Conservation (phyloP, 495 filamentous ascomycete species). For the Lentithecium fluviatile region DNA sequence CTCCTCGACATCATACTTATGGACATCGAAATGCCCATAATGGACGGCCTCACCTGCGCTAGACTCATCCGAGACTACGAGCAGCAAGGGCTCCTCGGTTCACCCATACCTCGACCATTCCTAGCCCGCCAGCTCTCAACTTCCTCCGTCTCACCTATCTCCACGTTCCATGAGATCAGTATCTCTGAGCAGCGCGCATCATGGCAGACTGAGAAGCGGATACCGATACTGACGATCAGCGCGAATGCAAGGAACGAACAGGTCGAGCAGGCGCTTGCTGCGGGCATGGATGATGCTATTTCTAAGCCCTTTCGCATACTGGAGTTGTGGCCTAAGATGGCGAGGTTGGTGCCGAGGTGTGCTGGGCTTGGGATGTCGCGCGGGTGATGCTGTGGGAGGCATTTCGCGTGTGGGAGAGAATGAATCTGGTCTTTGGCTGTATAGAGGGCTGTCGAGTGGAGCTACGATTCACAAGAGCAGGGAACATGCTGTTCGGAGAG, state of each 20-base stretch:
- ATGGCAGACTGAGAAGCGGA: slow-evolving; percentile 3
- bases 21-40: slow-evolving; percentile 42
- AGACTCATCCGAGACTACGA: slow-evolving; percentile 32
- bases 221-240: slow-evolving; percentile 36
- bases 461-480: no score
- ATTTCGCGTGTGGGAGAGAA: no score
- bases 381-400: no score
- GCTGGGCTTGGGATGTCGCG: no score
- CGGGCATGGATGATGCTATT: slow-evolving; percentile 37
- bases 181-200: background rate
- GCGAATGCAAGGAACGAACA: slow-evolving; percentile 40
- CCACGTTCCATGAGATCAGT: background rate
- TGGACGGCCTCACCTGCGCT: slow-evolving; percentile 38
- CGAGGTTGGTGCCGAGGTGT: background rate
- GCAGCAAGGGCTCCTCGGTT: slow-evolving; percentile 13
- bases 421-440: no score
- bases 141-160: background rate
- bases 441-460: no score
- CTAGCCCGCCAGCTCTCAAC: background rate
- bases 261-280: slow-evolving; percentile 28
- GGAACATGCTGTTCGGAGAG: no score
- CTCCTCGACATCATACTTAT: slow-evolving; percentile 37
- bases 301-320: slow-evolving; percentile 14
- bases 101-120: background rate
- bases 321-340: slow-evolving; percentile 19